phyloP scores from a whole-genome alignment of 768 basidiomycete species.

The Kwoniella heveanensis region DNA sequence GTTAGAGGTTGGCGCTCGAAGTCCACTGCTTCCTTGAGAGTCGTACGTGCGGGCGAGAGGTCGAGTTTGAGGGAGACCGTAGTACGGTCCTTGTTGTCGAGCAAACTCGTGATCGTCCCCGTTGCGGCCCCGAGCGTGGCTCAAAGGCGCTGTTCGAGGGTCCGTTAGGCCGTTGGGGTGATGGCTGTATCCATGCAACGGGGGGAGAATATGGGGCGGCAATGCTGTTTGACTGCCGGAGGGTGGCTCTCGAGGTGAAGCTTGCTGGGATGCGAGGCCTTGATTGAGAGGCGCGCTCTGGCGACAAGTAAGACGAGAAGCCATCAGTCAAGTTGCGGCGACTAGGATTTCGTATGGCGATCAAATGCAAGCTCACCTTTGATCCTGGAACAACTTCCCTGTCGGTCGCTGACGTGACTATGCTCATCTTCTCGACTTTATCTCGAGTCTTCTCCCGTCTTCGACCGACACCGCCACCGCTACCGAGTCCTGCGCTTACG shows the following conservation, averaged over 20 bases:
- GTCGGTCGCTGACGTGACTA: constrained; percentile 36
- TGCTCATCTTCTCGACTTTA: constrained; percentile 49
- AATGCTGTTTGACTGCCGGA: constrained; percentile 41
- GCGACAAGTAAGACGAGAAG: too few relatives aligned
- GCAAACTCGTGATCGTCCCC: constrained; percentile 41
- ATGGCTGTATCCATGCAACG: constrained; percentile 25
- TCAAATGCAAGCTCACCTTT: constrained; percentile 34
- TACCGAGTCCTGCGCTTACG: constrained; percentile 9
- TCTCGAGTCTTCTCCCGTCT: constrained; percentile 48
- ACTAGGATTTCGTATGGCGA: too few relatives aligned
- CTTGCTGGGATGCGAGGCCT: constrained; percentile 38
- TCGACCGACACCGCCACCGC: constrained; percentile 34
- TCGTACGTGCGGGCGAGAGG: constrained; percentile 13
- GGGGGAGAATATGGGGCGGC: constrained; percentile 34
- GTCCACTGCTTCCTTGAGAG: constrained; percentile 1
- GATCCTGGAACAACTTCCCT: constrained; percentile 40
- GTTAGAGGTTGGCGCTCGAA: neutral
- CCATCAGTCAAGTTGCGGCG: too few relatives aligned
- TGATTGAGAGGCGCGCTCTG: constrained; percentile 49
- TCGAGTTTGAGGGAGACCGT: constrained; percentile 15
- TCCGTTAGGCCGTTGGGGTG: constrained; percentile 29
- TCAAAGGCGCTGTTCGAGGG: constrained; percentile 40
- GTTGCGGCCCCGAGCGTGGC: constrained; percentile 23
- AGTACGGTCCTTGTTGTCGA: constrained; percentile 39
- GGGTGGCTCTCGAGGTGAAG: constrained; percentile 32